Evolutionary conservation across 1,284 basidiomycete species (phyloP).

Genomic region (Microbotryomycetes sp.): DNA sequence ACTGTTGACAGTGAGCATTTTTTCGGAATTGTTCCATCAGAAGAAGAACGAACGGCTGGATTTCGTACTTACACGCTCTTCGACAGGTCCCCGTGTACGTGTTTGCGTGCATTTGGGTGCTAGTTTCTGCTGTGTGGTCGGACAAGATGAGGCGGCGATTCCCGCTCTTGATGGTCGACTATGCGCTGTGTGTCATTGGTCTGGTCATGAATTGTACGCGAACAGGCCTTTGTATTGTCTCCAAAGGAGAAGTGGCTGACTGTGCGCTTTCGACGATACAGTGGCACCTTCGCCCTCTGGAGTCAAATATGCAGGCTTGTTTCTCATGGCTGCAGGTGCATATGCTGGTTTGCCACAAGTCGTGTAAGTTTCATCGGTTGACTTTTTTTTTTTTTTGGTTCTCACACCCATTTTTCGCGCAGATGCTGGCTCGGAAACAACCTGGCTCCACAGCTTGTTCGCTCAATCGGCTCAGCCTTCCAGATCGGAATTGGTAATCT

Average conservation of each 20-base stretch:
- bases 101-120: constrained; percentile 51
- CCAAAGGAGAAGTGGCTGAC: no score
- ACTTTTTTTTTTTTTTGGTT: constrained; percentile 49
- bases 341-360: constrained; percentile 46
- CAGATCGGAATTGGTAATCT: constrained; percentile 6
- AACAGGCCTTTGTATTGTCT: no score
- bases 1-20: constrained; percentile 11
- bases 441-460: constrained; percentile 57
- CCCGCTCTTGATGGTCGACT: constrained; percentile 54
- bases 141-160: constrained; percentile 54
- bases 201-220: constrained; percentile 51
- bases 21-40: no score
- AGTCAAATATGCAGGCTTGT: constrained; percentile 29
- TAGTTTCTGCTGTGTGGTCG: constrained; percentile 51
- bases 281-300: constrained; percentile 25
- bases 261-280: background rate
- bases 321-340: constrained; percentile 27
- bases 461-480: constrained; percentile 40
- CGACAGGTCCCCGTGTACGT: constrained; percentile 62
- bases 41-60: no score
- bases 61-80: no score
- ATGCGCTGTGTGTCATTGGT: constrained; percentile 52
- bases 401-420: constrained; percentile 50
- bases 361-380: constrained; percentile 43
- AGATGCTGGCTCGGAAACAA: constrained; percentile 60